Evolutionary conservation across 2,329 filamentous ascomycete genomes (phyloP).

Genomic region (Talaromyces sp.): DNA sequence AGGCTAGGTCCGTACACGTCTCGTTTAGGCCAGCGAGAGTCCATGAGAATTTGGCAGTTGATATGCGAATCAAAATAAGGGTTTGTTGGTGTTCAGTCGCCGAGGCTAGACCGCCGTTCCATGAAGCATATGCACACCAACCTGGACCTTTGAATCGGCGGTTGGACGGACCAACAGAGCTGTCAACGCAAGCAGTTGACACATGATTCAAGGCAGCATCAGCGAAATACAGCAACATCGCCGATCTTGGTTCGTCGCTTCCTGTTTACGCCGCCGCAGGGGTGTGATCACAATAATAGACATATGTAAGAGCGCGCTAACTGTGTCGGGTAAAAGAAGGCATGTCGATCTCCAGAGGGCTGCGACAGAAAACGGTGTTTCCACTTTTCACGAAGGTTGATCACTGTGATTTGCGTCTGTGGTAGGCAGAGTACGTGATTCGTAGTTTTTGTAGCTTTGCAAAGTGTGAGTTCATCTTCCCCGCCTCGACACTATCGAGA

Average conservation of each 20-base stretch:
- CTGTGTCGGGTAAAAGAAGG: not conserved
- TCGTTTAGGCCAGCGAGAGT: not conserved
- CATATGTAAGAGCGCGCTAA: not conserved
- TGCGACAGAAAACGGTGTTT: not conserved
- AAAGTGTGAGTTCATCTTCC: not conserved
- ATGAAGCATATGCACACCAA: not conserved
- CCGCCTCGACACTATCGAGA: not conserved
- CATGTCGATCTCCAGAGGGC: not conserved
- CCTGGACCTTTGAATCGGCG: not conserved
- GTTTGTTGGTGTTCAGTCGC: not conserved
- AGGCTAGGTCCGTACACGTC: not conserved
- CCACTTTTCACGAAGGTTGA: not conserved
- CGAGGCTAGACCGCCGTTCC: not conserved
- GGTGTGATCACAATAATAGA: not conserved
- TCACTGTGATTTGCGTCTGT: not conserved
- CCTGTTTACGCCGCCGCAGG: not conserved
- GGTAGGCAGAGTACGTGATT: not conserved
- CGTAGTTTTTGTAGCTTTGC: not conserved
- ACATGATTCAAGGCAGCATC: not conserved
- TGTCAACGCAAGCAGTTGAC: no score
- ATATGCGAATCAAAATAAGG: not conserved
- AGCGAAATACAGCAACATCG: not conserved
- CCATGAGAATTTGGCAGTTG: not conserved
- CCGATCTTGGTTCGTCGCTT: not conserved
- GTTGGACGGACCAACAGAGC: not conserved